A percentile compares a stretch with the other conserved stretches of the same genome.
These are phyloP conservation scores for Noccaea caerulescens DNA, from an alignment of 345 rosid genomes.

Conservation along the genomic window DNA sequence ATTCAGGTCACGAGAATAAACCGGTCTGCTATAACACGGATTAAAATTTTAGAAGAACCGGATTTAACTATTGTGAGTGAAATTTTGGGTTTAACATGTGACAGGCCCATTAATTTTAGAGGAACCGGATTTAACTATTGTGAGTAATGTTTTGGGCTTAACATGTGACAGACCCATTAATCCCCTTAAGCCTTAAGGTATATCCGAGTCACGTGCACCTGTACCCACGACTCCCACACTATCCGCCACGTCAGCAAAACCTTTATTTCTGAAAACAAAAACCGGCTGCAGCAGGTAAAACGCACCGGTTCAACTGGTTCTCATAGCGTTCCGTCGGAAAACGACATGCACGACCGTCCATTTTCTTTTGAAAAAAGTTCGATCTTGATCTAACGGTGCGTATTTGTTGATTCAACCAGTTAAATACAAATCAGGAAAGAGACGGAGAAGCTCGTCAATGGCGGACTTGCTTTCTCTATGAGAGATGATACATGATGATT, in stretches of 20 bases:
- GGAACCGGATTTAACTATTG: neutral
- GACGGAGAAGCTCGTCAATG: slow-evolving; percentile 21
- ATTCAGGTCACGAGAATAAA: neutral
- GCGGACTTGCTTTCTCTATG: slow-evolving; percentile 15
- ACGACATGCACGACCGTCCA: slow-evolving; percentile 45
- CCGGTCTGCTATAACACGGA: slow-evolving; percentile 12
- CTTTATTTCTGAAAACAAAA: slow-evolving; percentile 7
- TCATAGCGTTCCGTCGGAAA: neutral
- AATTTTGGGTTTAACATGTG: neutral
- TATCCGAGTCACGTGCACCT: slow-evolving; percentile 54
- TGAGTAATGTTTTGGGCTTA: neutral
- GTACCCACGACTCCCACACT: slow-evolving; percentile 38
- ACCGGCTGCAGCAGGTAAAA: slow-evolving; percentile 47
- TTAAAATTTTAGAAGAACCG: neutral
- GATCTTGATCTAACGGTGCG: slow-evolving; percentile 39
- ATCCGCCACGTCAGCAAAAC: slow-evolving; percentile 43
- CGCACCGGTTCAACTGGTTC: slow-evolving; percentile 53
- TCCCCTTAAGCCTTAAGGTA: neutral
- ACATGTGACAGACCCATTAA: neutral
- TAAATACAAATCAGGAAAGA: slow-evolving; percentile 20
- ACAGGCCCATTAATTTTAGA: neutral
- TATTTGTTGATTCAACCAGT: slow-evolving; percentile 4
- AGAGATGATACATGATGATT: slow-evolving; percentile 44
- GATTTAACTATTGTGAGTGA: neutral
- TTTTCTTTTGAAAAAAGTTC: neutral